Base-by-base conservation (phyloP, 345 rosid species). In the Populus alba region DNA sequence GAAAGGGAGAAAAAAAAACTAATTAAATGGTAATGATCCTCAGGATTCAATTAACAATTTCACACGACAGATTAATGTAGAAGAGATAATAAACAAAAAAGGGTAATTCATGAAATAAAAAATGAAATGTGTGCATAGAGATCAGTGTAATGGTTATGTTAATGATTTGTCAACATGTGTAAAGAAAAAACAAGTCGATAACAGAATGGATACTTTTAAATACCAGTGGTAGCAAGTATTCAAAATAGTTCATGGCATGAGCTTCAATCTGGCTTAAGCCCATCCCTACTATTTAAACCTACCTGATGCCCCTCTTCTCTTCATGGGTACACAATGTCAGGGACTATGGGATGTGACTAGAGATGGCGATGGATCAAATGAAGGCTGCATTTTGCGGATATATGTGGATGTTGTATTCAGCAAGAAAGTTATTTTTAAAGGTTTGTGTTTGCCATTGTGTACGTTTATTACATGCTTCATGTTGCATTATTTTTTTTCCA, bases 361-460 rank as follows among this genome's bases (percentile, higher is more conserved):
- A 87, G 91, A 87, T 80, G 80, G 75, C 70, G 83, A 84, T 76
- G 89, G 76, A 71, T 74, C 91, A 8, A 84, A 85, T 78, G 95
- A 90, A 80, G 86, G 95, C 78, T 94, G 91, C 82, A 79, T 86
- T 79, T 76, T 94, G 90, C 83, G 77, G 62, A 87, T 94, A 63
- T 90, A 89, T 78, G 83, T 92, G 73, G 88, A 90, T 80, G 93
- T 96, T 86, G 97, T 91, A 75, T 96, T 94, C 89, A 81, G 83
- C 76, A 96, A 91, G 88, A 94, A 79, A 87, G 94, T 98, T 66
- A 86, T 96, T 78, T 96, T 95, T 89, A 96, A 87, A 94, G 97
- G 99, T 96, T 77, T 79, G 89, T 62, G 51, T 70, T 69, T 63
- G 16, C 25, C 11, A 22, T 51, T 76, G 33, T 55, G 20, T 71